A percentile compares a stretch with the other conserved stretches of the same genome.
Conservation (phyloP, 139 green algal genomes). For the Tetraselmis striata region DNA sequence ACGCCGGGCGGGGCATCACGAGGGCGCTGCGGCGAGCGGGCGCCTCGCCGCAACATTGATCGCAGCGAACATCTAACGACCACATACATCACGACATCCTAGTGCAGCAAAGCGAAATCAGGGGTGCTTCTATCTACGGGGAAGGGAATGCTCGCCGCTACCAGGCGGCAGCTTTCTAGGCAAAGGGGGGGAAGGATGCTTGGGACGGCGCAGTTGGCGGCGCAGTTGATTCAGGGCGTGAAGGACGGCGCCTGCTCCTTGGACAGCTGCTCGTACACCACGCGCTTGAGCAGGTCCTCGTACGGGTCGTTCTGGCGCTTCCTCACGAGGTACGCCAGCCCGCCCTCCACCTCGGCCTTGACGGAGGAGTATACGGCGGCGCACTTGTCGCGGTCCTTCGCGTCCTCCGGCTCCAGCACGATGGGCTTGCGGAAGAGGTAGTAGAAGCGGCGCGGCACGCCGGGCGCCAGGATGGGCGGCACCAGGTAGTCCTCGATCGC, state of each 20-base stretch:
- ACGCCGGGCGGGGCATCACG: too few relatives aligned
- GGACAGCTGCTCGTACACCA: conserved; percentile 65
- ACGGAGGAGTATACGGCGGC: conserved; percentile 60
- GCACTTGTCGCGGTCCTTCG: conserved; percentile 39
- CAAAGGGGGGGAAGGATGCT: too few relatives aligned
- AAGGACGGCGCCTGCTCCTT: conserved; percentile 77
- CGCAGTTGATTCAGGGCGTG: neutral
- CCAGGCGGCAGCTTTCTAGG: too few relatives aligned
- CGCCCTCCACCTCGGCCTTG: conserved; percentile 50
- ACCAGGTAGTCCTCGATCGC: conserved; percentile 32
- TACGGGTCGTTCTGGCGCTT: conserved; percentile 76
- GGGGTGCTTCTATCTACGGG: too few relatives aligned
- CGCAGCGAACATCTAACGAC: too few relatives aligned
- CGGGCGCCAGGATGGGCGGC: conserved; percentile 45
- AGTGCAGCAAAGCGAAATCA: too few relatives aligned
- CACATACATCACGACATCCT: too few relatives aligned
- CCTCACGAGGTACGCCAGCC: conserved; percentile 62
- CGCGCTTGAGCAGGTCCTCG: conserved; percentile 49
- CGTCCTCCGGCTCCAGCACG: conserved; percentile 21
- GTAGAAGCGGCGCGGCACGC: conserved; percentile 71
- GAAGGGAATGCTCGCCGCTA: too few relatives aligned
- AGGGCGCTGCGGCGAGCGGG: too few relatives aligned
- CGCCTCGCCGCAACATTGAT: too few relatives aligned
- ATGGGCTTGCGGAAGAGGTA: conserved; percentile 84
- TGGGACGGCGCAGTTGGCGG: neutral